Percentiles rank a stretch among this genome's conserved stretches.
phyloP scores from a whole-genome alignment of 352 stramenopile species.

The Pseudoperonospora humuli region DNA sequence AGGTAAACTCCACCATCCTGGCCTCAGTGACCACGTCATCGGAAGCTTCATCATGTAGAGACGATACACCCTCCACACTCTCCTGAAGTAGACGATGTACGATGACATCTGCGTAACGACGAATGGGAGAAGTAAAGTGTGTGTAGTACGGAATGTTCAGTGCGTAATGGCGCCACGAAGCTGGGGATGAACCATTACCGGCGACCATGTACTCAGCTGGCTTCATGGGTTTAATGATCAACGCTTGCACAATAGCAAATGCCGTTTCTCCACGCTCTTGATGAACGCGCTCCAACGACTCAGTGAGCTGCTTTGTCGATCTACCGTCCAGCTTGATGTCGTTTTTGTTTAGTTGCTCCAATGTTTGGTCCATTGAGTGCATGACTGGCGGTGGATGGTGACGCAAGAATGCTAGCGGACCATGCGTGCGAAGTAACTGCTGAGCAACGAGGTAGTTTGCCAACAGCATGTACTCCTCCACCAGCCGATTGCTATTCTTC shows the following conservation, averaged over 20 bases:
- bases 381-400: slow-evolving; percentile 78
- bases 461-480: slow-evolving; percentile 99
- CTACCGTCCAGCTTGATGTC: slow-evolving; percentile 77
- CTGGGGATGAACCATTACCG: slow-evolving; percentile 52
- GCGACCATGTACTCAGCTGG: slow-evolving; percentile 90
- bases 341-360: slow-evolving; percentile 36
- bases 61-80: slow-evolving; percentile 22
- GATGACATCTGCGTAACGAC: slow-evolving; percentile 87
- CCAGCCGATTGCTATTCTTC: slow-evolving; percentile 90
- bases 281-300: slow-evolving; percentile 76
- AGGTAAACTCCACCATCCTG: slow-evolving; percentile 34
- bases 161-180: slow-evolving; percentile 92
- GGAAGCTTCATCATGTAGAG: not conserved
- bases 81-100: slow-evolving; percentile 65
- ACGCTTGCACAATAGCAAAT: slow-evolving; percentile 86
- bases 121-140: slow-evolving; percentile 97
- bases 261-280: slow-evolving; percentile 64
- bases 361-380: slow-evolving; percentile 33
- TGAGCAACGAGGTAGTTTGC: slow-evolving; percentile 98
- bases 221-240: slow-evolving; percentile 93
- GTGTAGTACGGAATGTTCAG: slow-evolving; percentile 98
- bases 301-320: slow-evolving; percentile 74
- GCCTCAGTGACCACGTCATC: slow-evolving; percentile 12
- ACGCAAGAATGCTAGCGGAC: slow-evolving; percentile 85
- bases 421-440: slow-evolving; percentile 86